These are phyloP conservation scores for Lineolata rhizophorae DNA, from an alignment of 495 filamentous ascomycete species.

Conservation along the genomic window DNA sequence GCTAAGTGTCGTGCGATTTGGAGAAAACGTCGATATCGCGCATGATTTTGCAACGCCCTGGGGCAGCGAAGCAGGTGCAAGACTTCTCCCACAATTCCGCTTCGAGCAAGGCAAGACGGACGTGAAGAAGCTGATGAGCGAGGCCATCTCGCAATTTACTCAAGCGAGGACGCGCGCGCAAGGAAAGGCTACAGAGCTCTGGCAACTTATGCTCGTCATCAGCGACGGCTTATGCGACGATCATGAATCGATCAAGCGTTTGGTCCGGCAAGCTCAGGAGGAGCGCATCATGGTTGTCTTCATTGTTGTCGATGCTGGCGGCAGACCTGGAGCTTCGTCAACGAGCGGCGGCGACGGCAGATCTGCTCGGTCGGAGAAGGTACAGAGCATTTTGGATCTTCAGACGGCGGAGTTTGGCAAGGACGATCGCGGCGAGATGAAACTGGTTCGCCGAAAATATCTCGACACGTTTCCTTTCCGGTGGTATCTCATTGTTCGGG, in stretches of 20 bases:
- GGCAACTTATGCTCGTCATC: conserved; percentile 86
- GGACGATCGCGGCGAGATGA: conserved; percentile 36
- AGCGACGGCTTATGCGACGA: conserved; percentile 84
- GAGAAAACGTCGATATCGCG: conserved; percentile 62
- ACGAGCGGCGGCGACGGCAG: conserved; percentile 9
- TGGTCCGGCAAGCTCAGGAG: conserved; percentile 72
- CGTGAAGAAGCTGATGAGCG: conserved; percentile 50
- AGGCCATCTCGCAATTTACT: conserved; percentile 62
- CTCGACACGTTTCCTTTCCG: conserved; percentile 88
- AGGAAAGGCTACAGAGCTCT: conserved; percentile 54
- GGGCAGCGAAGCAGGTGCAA: conserved; percentile 58
- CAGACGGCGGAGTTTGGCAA: conserved; percentile 56
- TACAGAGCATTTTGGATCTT: conserved; percentile 53
- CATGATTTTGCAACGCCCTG: conserved; percentile 76
- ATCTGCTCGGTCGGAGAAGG: conserved; percentile 10
- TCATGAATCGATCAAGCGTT: conserved; percentile 57
- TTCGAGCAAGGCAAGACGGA: conserved; percentile 75
- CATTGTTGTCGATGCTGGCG: conserved; percentile 74
- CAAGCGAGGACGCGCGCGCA: conserved; percentile 41
- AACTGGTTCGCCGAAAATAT: conserved; percentile 58
- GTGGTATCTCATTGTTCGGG: conserved; percentile 84
- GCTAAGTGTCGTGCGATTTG: conserved; percentile 75
- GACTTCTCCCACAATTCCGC: conserved; percentile 62
- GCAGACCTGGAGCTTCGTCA: no score
- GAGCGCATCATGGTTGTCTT: conserved; percentile 97